Conservation (phyloP, 345 rosid genomes). For the Xanthoceras sorbifolium region DNA sequence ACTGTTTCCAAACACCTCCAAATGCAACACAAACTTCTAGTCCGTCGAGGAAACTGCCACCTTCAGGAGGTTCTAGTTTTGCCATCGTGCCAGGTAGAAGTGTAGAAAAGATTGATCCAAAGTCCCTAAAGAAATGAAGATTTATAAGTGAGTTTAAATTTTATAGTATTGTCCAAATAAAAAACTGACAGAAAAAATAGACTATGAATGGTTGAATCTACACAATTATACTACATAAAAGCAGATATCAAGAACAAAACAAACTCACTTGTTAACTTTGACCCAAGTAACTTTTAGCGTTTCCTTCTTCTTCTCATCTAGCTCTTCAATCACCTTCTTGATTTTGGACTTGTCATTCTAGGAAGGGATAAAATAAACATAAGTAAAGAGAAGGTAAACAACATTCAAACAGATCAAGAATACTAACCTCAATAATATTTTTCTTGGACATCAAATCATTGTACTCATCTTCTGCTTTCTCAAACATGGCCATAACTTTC, state of each 20-base stretch:
- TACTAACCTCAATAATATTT: conserved; percentile 81
- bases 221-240: not conserved
- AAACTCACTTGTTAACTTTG: conserved; percentile 76
- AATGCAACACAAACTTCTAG: conserved; percentile 96
- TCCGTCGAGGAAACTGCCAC: conserved; percentile 85
- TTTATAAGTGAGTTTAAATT: not conserved
- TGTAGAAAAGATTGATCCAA: conserved; percentile 92
- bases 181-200: conserved; percentile 9
- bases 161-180: not conserved
- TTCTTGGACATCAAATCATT: conserved; percentile 82
- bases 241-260: not conserved
- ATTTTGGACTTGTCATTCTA: conserved; percentile 92
- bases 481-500: conserved; percentile 98
- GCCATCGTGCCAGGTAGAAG: conserved; percentile 90
- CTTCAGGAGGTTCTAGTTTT: conserved; percentile 92
- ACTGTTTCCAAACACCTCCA: conserved; percentile 96
- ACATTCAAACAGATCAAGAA: conserved; percentile 6
- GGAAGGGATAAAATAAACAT: conserved; percentile 12
- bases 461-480: conserved; percentile 98
- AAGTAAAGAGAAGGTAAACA: conserved; percentile 19
- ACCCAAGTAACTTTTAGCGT: conserved; percentile 93
- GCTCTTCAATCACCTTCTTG: conserved; percentile 92
- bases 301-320: conserved; percentile 96
- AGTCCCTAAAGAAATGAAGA: conserved; percentile 56
- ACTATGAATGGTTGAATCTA: not conserved